These are phyloP conservation scores for Wickerhamomyces sp. DNA, from an alignment of 1,139 yeast genomes.

Conservation along the genomic window DNA sequence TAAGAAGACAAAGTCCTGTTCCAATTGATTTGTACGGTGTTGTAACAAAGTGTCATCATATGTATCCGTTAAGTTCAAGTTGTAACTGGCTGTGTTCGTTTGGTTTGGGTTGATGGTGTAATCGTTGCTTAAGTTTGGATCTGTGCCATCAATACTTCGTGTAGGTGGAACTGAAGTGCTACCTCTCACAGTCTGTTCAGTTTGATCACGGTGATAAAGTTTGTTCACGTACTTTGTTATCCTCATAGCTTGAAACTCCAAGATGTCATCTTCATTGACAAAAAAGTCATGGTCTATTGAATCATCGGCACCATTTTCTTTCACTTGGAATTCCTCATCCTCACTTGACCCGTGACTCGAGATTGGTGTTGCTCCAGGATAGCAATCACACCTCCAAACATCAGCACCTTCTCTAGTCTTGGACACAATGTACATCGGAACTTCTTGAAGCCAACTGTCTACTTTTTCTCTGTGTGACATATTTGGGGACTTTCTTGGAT, in stretches of 20 bases:
- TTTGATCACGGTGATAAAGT: conserved; percentile 36
- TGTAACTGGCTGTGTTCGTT: conserved; percentile 1
- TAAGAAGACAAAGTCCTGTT: background rate
- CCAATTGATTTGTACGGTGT: background rate
- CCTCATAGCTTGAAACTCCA: conserved; percentile 47
- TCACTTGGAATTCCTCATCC: conserved; percentile 13
- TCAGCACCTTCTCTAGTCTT: conserved; percentile 6
- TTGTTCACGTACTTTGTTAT: conserved; percentile 42
- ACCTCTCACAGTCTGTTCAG: conserved; percentile 20
- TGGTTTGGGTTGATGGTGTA: background rate
- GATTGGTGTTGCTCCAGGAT: conserved; percentile 36
- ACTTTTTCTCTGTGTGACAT: conserved; percentile 64
- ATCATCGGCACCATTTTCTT: conserved; percentile 3
- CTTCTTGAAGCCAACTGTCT: conserved; percentile 49
- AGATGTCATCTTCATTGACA: conserved; percentile 33
- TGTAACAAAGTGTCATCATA: too few species aligned
- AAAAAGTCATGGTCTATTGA: conserved; percentile 10
- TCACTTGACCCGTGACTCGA: conserved; percentile 25
- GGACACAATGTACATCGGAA: conserved; percentile 38
- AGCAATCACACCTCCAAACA: conserved; percentile 36
- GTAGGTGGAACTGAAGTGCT: background rate
- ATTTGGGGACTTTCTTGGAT: conserved; percentile 53
- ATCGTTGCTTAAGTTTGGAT: background rate
- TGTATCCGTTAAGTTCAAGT: conserved; percentile 1
- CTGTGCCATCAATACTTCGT: background rate